phyloP scores from a whole-genome alignment of 768 basidiomycete genomes.

The Heimioporus sp. region DNA sequence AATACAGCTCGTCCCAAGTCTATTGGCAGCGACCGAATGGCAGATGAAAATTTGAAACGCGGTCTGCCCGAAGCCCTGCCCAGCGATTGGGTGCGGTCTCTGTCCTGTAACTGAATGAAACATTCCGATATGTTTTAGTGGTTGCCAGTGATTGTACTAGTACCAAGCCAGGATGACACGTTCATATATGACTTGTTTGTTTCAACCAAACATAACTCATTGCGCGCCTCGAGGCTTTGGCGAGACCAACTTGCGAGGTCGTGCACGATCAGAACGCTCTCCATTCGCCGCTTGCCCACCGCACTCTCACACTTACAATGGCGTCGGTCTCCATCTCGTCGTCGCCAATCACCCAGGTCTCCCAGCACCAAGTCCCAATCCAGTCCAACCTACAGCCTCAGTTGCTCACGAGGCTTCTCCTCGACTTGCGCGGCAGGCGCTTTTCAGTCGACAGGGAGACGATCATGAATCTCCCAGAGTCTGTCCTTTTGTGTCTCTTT shows the following conservation, averaged over 20 bases:
- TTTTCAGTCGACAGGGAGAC: slow-evolving; percentile 97
- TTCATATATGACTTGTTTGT: slow-evolving; percentile 24
- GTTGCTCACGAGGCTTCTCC: slow-evolving; percentile 81
- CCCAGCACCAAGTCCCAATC: slow-evolving; percentile 51
- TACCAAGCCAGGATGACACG: too few relatives aligned
- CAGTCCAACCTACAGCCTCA: slow-evolving; percentile 80
- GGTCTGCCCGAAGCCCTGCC: neutral
- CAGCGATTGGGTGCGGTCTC: neutral
- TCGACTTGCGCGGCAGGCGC: slow-evolving; percentile 88
- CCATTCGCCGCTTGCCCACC: slow-evolving; percentile 9
- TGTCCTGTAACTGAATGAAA: too few relatives aligned
- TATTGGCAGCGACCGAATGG: neutral
- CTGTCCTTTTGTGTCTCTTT: slow-evolving; percentile 92
- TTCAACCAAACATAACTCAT: slow-evolving; percentile 25
- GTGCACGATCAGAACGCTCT: slow-evolving; percentile 10
- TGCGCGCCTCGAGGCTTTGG: slow-evolving; percentile 30
- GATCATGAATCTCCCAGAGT: slow-evolving; percentile 98
- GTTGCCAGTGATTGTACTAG: too few relatives aligned
- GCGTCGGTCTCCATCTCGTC: slow-evolving; percentile 45
- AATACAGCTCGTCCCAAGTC: neutral
- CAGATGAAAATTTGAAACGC: neutral
- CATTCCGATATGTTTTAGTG: too few relatives aligned
- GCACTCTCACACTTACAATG: slow-evolving; percentile 27
- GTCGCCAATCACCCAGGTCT: slow-evolving; percentile 54
- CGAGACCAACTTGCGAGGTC: slow-evolving; percentile 15